Base-by-base conservation (phyloP, 208 protist species). In the Novymonas esmeraldas region DNA sequence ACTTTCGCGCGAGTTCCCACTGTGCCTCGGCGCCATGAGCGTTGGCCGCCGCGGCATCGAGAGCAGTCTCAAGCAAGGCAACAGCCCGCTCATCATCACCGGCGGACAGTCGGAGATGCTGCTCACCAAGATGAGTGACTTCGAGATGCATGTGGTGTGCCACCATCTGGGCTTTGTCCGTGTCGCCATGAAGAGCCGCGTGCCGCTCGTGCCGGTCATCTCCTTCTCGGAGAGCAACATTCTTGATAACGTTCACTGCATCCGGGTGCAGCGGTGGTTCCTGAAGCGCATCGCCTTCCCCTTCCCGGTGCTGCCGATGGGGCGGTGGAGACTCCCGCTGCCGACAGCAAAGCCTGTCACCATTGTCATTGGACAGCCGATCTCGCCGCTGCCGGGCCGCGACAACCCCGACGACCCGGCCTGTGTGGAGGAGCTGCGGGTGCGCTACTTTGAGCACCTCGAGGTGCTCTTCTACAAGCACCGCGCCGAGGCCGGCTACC, bases 51-150 rank as follows among this genome's bases (percentile, higher is more conserved):
- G 64, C 14, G 62, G 65, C 26, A 75, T 95, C 36, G 76, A 79
- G 41, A 60, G 64, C 20, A 93, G 78, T 58, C 69, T 95, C 34
- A 39, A 70, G 20, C 69, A 67, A 13, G 92, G 89, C 28, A 89
- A 92, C 74, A 90, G 89, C 57, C 60, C 79, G 5, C 16, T 95
- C 38, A 84, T 96, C 46, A 89, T 96, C 20, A 90, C 83, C 3
- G 92, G 92, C 28, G 92, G 92, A 13, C 92, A 96, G 73, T 81
- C 92, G 1, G 92, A 96, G 80, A 93, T 96, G 85, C 59, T 93
- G 39, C 77, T 79, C 64, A 86, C 87, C 20, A 10, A 61, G 61
- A 28, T 79, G 22, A 89, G 83, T 56, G 11, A 71, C 16, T 70
- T 24, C 33, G 65, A 71, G 22, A 82, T 95, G 78, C 81, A 64